These are phyloP conservation scores for Macrolepiota albuminosa DNA, from an alignment of 768 basidiomycete species.

Conservation along the genomic window DNA sequence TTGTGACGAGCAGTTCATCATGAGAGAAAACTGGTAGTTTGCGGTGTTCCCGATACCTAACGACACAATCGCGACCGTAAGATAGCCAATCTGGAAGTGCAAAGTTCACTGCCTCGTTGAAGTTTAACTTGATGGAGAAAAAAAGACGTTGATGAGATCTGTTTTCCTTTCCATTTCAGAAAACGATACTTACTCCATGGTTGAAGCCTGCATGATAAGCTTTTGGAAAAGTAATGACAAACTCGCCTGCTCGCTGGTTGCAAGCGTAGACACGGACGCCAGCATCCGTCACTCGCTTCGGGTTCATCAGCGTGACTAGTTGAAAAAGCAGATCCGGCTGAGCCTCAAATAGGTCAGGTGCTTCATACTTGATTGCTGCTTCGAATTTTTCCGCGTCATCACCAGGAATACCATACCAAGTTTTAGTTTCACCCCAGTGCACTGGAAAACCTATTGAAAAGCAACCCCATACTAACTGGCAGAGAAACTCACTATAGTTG, in stretches of 20 bases:
- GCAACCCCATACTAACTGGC: constrained; percentile 10
- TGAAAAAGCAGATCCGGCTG: constrained; percentile 97
- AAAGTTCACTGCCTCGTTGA: constrained; percentile 99
- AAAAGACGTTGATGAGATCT: constrained; percentile 14
- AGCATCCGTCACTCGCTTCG: constrained; percentile 76
- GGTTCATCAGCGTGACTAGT: constrained; percentile 96
- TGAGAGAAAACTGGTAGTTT: constrained; percentile 98
- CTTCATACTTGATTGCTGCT: constrained; percentile 89
- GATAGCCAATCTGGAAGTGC: constrained; percentile 94
- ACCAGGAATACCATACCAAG: constrained; percentile 99
- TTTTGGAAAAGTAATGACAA: constrained; percentile 96
- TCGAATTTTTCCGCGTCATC: constrained; percentile 95
- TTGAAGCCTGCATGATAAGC: constrained; percentile 99
- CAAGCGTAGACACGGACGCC: constrained; percentile 91
- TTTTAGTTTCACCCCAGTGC: constrained; percentile 99
- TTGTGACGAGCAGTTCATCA: constrained; percentile 95
- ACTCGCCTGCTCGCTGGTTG: constrained; percentile 96
- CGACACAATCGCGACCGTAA: constrained; percentile 82
- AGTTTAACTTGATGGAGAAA: constrained; percentile 67
- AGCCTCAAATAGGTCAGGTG: constrained; percentile 96
- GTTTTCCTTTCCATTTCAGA: neutral
- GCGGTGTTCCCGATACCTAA: constrained; percentile 83
- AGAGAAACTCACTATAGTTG: constrained; percentile 75
- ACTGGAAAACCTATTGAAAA: constrained; percentile 41
- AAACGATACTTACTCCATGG: constrained; percentile 72